phyloP scores from a whole-genome alignment of 2,329 filamentous ascomycete genomes.

The Colletotrichum gloeosporioides region DNA sequence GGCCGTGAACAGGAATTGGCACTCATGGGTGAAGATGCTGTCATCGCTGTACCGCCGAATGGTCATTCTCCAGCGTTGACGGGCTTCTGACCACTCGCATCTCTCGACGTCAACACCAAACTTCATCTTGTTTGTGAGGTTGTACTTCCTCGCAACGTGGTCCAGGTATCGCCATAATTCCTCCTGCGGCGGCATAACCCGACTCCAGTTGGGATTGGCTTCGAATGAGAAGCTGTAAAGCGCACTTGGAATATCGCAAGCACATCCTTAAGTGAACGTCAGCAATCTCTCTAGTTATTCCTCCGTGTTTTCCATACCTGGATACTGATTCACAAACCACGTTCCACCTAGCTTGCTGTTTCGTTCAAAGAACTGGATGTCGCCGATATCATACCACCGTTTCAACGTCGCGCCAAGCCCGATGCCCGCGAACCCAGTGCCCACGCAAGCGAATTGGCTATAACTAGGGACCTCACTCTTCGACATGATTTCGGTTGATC shows the following conservation, averaged over 20 bases:
- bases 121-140: conserved; percentile 40
- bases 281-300: too few relatives aligned
- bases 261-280: conserved; percentile 31
- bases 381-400: conserved; percentile 60
- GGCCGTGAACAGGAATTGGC: conserved; percentile 43
- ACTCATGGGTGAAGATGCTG: conserved; percentile 37
- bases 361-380: conserved; percentile 66
- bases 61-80: conserved; percentile 37
- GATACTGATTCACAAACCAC: conserved; percentile 69
- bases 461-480: conserved; percentile 25
- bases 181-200: conserved; percentile 57
- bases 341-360: conserved; percentile 65
- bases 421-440: conserved; percentile 67
- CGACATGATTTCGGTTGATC: not conserved
- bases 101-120: conserved; percentile 41
- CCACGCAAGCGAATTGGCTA: conserved; percentile 53
- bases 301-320: conserved; percentile 37
- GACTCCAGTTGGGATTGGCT: conserved; percentile 65
- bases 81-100: conserved; percentile 43
- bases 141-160: conserved; percentile 51
- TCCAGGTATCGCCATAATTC: conserved; percentile 66
- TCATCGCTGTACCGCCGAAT: conserved; percentile 29
- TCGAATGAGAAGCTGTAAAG: conserved; percentile 68
- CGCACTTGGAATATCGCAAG: conserved; percentile 64
- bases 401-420: conserved; percentile 65